Evolutionary conservation across 352 stramenopile species (phyloP).

Genomic region (Nothophytophthora sp.): DNA sequence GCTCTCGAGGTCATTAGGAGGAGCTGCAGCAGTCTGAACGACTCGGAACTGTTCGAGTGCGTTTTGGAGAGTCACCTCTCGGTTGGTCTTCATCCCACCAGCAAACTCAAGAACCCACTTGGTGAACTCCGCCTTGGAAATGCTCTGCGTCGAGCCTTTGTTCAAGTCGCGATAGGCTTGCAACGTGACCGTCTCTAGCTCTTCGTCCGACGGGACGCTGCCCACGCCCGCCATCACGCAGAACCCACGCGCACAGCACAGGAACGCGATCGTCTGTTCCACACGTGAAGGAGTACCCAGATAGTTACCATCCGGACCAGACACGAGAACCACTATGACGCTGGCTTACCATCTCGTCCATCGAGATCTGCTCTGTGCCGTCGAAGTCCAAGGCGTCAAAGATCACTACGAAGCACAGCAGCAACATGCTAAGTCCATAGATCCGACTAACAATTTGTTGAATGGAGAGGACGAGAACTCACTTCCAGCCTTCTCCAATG

Average conservation of each 20-base stretch:
- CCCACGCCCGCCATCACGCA: slow-evolving; percentile 51
- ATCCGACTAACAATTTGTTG: not conserved
- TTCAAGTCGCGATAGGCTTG: slow-evolving; percentile 62
- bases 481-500: slow-evolving; percentile 60
- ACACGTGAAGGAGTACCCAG: not conserved
- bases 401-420: slow-evolving; percentile 51
- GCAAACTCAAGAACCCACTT: slow-evolving; percentile 50
- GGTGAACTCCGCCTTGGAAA: slow-evolving; percentile 63
- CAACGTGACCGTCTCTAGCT: slow-evolving; percentile 55
- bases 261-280: slow-evolving; percentile 57
- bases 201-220: slow-evolving; percentile 50
- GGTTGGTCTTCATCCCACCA: slow-evolving; percentile 11
- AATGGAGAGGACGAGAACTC: not conserved
- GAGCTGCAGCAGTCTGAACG: not conserved
- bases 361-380: slow-evolving; percentile 66
- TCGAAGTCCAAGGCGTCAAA: slow-evolving; percentile 82
- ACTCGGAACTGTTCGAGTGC: slow-evolving; percentile 30
- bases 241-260: slow-evolving; percentile 56
- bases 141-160: slow-evolving; percentile 53
- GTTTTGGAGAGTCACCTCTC: slow-evolving; percentile 28
- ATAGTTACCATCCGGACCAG: not conserved
- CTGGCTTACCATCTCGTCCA: slow-evolving; percentile 68
- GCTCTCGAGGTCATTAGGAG: not conserved
- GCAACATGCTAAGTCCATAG: not conserved
- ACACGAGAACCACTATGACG: not conserved